phyloP scores from a whole-genome alignment of 805 yeast genomes.

The Candida wancherniae region DNA sequence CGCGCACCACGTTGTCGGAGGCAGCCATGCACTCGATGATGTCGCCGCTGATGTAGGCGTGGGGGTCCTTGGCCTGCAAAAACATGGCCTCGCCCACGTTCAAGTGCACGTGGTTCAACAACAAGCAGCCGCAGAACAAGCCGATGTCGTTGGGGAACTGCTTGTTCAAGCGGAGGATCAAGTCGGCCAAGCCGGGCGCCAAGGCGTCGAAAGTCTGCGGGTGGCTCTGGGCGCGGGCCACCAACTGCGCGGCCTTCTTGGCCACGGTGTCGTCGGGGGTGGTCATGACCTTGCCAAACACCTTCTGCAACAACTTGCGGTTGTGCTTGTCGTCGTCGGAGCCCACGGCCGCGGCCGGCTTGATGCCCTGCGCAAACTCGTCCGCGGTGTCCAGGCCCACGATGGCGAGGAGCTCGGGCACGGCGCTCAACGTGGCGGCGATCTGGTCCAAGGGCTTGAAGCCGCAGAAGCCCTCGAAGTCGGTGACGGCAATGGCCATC shows the following conservation, averaged over 20 bases:
- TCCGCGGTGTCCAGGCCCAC: constrained; percentile 60
- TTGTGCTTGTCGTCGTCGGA: constrained; percentile 54
- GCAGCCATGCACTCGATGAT: constrained; percentile 99
- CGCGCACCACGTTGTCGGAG: constrained; percentile 94
- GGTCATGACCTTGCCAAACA: constrained; percentile 83
- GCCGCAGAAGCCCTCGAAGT: constrained; percentile 97
- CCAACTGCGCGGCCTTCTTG: constrained; percentile 57
- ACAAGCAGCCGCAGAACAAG: constrained; percentile 88
- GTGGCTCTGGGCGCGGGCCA: constrained; percentile 53
- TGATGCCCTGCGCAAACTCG: constrained; percentile 49
- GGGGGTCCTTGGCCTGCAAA: constrained; percentile 95
- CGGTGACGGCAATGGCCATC: constrained; percentile 96
- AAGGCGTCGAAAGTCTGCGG: constrained; percentile 54
- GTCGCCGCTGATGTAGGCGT: constrained; percentile 95
- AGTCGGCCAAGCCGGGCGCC: constrained; percentile 54
- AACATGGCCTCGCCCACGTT: constrained; percentile 94
- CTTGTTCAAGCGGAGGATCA: constrained; percentile 69
- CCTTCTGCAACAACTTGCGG: constrained; percentile 61
- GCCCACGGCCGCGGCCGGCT: constrained; percentile 41
- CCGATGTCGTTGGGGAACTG: constrained; percentile 96
- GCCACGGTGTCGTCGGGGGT: constrained; percentile 58
- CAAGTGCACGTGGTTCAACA: constrained; percentile 82
- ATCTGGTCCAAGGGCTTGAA: constrained; percentile 86
- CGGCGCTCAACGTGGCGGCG: constrained; percentile 56
- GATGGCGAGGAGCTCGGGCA: constrained; percentile 72